Conservation (phyloP, 352 stramenopile genomes). For the Pythium utonaiense region DNA sequence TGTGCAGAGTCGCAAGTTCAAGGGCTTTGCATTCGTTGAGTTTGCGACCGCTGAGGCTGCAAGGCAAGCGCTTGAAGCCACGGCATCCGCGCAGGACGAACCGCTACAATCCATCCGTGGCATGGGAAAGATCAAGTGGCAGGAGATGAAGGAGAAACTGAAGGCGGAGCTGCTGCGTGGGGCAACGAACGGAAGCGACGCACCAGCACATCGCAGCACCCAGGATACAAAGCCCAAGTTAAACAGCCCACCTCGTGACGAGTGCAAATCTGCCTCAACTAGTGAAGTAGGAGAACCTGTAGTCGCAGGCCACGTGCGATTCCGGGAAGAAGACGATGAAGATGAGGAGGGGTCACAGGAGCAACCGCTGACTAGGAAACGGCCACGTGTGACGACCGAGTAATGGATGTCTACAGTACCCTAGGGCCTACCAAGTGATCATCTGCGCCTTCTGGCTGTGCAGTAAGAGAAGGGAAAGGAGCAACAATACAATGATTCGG, state of each 20-base stretch:
- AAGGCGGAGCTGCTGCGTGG: constrained; percentile 35
- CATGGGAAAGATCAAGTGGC: constrained; percentile 59
- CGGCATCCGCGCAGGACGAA: constrained; percentile 15
- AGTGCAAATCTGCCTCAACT: too few relatives aligned
- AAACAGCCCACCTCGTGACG: background rate
- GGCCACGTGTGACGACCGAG: background rate
- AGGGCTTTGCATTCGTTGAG: constrained; percentile 83
- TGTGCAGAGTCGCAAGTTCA: constrained; percentile 59
- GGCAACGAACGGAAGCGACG: background rate
- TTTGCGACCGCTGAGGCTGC: constrained; percentile 42
- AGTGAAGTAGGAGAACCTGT: too few relatives aligned
- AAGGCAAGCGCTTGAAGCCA: constrained; percentile 24
- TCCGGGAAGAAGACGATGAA: constrained; percentile 28
- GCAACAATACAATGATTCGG: too few relatives aligned
- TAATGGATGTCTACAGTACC: too few relatives aligned
- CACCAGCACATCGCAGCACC: too few relatives aligned
- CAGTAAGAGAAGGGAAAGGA: too few relatives aligned
- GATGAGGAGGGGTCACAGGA: constrained; percentile 8
- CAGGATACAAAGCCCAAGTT: background rate
- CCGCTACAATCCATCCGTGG: constrained; percentile 36
- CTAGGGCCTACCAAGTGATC: too few relatives aligned
- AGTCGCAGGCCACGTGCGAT: constrained; percentile 36
- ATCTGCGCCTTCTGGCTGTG: too few relatives aligned
- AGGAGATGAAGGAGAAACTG: constrained; percentile 61
- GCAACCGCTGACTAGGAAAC: background rate